phyloP scores from a whole-genome alignment of 148 eudicot species.

The Diospyros kaki region DNA sequence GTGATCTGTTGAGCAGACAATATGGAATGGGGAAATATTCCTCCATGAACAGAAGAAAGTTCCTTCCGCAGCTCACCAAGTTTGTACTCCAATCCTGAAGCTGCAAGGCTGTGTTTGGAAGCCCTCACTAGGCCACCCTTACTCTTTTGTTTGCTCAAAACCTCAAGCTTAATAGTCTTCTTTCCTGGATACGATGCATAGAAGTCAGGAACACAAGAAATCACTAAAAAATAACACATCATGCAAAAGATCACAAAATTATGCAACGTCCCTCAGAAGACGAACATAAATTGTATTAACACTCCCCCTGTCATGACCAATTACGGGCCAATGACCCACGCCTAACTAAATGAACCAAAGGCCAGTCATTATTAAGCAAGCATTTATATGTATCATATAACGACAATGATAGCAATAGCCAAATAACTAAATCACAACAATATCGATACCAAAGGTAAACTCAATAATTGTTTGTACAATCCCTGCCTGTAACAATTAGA shows the following conservation, averaged over 20 bases:
- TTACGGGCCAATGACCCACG: too few species aligned
- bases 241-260: neutral
- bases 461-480: too few species aligned
- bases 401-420: too few species aligned
- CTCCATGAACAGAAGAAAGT: conserved; percentile 69
- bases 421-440: too few species aligned
- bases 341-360: too few species aligned
- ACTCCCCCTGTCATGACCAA: too few species aligned
- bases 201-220: neutral
- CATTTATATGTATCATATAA: too few species aligned
- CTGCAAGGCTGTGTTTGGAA: conserved; percentile 46
- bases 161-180: conserved; percentile 63
- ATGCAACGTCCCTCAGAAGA: neutral
- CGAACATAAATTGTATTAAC: too few species aligned
- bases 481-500: too few species aligned
- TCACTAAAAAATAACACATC: neutral
- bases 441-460: too few species aligned
- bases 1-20: conserved; percentile 83
- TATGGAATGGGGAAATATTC: conserved; percentile 90
- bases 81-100: conserved; percentile 56
- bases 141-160: conserved; percentile 34
- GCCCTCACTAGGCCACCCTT: conserved; percentile 35
- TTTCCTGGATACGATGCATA: conserved; percentile 41
- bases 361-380: too few species aligned
- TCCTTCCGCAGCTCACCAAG: conserved; percentile 86